Evolutionary conservation across 495 filamentous ascomycete species (phyloP), one percentile per base, ranked within the genome.

Genomic region (Polyplosphaeria fusca): DNA sequence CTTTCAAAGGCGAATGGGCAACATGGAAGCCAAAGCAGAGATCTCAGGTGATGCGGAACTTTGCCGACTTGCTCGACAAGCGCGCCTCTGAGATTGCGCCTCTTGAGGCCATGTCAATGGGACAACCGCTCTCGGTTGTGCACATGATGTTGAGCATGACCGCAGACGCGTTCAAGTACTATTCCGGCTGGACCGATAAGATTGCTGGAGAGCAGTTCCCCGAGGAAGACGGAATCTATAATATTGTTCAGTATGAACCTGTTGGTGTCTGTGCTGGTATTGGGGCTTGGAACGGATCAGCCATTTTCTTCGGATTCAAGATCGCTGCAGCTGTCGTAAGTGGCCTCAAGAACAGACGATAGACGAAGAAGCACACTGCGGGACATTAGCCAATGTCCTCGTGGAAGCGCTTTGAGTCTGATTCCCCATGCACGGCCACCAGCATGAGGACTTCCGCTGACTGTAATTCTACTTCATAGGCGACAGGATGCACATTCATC

Each of bases 201-300:
- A n/a, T 64, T 13, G 13, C 27, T 18, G 58, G 55, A 25, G 58
- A 66, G 24, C 49, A 46, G 28, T 59, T 53, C 35, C 60, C 57
- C 41, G 64, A 56, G 18, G 65, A 55, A 13, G 68, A 71, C 42
- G 70, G 70, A 0, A 57, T 60, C 11, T 73, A 73, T 55, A 71
- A 69, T 62, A 70, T 73, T 22, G 67, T 73, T 2, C 67, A 68
- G 40, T 70, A 71, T 40, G 67, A 71, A 35, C 70, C 70, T 3
- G 57, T 73, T 9, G 70, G 70, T 19, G 70, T 73, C 4, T 70
- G 67, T 37, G 70, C 69, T 1, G 60, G 58, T 2, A 70, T 73
- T 42, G 68, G 63, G 19, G 68, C 70, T 11, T 73, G 70, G 70
- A 73, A 73, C 38, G 70, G 52, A 14, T 65, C 62, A 1, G 44